A percentile compares a stretch with the other conserved stretches of the same genome.
Conservation (phyloP, 169 alveolate species). For the Eimeria necatrix region DNA sequence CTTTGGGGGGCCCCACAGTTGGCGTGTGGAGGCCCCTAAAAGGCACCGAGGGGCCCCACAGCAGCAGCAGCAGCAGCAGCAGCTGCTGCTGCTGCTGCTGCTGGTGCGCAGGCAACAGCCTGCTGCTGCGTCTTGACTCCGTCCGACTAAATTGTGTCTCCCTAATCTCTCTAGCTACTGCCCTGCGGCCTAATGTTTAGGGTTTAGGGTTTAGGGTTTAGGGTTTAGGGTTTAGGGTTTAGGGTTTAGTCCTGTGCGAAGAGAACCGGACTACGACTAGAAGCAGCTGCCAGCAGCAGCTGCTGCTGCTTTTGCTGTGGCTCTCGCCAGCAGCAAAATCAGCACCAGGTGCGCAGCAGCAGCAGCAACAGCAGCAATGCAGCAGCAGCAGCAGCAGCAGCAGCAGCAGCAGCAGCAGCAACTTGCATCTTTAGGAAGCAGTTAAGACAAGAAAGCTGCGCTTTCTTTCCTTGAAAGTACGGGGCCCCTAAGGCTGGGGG, state of each 20-base stretch:
- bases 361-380: background rate
- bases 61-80: no score
- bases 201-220: constrained; percentile 19
- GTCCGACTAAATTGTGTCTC: background rate
- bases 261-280: no score
- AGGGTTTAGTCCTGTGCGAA: no score
- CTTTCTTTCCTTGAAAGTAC: background rate
- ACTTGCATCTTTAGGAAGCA: background rate
- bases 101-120: no score
- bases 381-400: constrained; percentile 20
- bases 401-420: constrained; percentile 30
- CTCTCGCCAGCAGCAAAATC: background rate
- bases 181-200: no score
- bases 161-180: background rate
- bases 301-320: no score
- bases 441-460: background rate
- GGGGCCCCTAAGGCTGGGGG: background rate
- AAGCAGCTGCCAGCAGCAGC: no score
- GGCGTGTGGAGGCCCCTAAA: no score
- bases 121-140: background rate
- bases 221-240: constrained; percentile 29
- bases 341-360: no score
- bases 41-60: no score
- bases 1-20: no score
- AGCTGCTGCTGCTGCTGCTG: no score